phyloP scores from a whole-genome alignment of 2,329 filamentous ascomycete species.

The Cladosporium sp. region DNA sequence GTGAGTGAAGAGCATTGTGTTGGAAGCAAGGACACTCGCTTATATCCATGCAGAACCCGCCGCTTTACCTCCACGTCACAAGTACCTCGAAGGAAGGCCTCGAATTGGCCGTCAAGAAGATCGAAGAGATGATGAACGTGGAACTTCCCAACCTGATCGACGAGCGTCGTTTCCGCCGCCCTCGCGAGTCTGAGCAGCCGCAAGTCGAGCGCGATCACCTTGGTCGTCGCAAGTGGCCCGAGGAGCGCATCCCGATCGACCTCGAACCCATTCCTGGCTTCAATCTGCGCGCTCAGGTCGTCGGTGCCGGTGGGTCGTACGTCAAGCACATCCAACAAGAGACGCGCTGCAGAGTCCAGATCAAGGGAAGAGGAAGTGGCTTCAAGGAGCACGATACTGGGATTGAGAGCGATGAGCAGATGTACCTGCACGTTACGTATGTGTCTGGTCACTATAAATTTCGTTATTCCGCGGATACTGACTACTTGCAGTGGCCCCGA shows the following conservation, averaged over 20 bases:
- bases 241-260: slow-evolving; percentile 87
- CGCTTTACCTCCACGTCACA: slow-evolving; percentile 91
- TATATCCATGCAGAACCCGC: slow-evolving; percentile 51
- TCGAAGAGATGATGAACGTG: slow-evolving; percentile 93
- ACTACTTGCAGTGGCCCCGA: slow-evolving; percentile 68
- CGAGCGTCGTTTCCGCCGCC: slow-evolving; percentile 85
- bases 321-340: slow-evolving; percentile 98
- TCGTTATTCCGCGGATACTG: too few relatives aligned
- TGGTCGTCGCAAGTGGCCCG: slow-evolving; percentile 96
- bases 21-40: neutral
- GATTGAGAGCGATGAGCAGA: slow-evolving; percentile 86
- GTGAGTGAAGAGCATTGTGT: slow-evolving; percentile 53
- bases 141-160: slow-evolving; percentile 94
- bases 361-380: slow-evolving; percentile 93
- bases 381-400: slow-evolving; percentile 89
- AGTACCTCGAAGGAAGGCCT: slow-evolving; percentile 90
- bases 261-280: slow-evolving; percentile 92
- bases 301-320: slow-evolving; percentile 89
- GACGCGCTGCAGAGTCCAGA: slow-evolving; percentile 93
- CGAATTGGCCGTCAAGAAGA: slow-evolving; percentile 79
- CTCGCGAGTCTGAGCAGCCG: slow-evolving; percentile 47
- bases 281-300: slow-evolving; percentile 92
- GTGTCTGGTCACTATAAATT: slow-evolving; percentile 36
- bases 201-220: slow-evolving; percentile 85
- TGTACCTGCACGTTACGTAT: slow-evolving; percentile 95